These are phyloP conservation scores for Pisolithus tinctorius DNA, from an alignment of 768 basidiomycete species.

Conservation along the genomic window DNA sequence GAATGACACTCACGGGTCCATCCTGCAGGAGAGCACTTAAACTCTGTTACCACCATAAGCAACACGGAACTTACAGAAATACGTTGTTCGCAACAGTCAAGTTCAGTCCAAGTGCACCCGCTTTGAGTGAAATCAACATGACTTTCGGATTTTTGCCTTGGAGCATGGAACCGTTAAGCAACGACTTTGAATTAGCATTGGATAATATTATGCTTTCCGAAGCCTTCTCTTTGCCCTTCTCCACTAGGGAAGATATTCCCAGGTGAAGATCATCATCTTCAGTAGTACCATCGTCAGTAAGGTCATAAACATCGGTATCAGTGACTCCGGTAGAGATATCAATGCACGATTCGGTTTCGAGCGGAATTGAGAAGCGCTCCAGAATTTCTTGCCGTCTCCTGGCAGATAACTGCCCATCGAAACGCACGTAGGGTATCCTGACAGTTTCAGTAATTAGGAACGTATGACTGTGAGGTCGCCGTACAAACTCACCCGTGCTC, in stretches of 20 bases:
- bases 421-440: constrained; percentile 72
- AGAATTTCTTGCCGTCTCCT: constrained; percentile 73
- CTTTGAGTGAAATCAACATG: constrained; percentile 84
- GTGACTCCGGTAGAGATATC: constrained; percentile 2
- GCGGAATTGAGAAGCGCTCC: constrained; percentile 62
- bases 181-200: constrained; percentile 6
- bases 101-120: constrained; percentile 82
- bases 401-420: constrained; percentile 84
- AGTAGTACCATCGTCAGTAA: neutral
- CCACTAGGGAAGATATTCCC: constrained; percentile 24
- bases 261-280: constrained; percentile 28
- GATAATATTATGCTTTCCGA: constrained; percentile 28
- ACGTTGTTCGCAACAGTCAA: constrained; percentile 87
- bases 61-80: constrained; percentile 50
- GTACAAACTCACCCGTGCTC: constrained; percentile 46
- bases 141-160: constrained; percentile 56
- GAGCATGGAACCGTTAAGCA: constrained; percentile 16
- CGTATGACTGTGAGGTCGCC: neutral
- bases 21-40: constrained; percentile 33
- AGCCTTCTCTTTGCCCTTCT: constrained; percentile 24
- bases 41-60: neutral
- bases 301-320: neutral
- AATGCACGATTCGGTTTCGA: constrained; percentile 31
- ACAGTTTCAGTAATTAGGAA: neutral
- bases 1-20: constrained; percentile 66